Evolutionary conservation across 768 basidiomycete genomes (phyloP).

Genomic region (Imleria badia): DNA sequence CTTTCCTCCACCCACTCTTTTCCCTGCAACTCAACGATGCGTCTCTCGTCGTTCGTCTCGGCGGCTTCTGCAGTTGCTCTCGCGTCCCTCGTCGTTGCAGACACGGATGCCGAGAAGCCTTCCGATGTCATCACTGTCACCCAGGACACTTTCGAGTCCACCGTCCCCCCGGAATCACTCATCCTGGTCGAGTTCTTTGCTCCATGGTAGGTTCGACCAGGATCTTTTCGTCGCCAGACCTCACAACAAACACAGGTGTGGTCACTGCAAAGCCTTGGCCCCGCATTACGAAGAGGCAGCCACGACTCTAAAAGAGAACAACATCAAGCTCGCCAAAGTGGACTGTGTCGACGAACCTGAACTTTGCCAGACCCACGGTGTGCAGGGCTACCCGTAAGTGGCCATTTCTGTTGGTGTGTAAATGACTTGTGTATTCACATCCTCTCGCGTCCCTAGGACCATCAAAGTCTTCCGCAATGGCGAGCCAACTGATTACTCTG

Average conservation of each 20-base stretch:
- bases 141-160: constrained; percentile 61
- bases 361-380: constrained; percentile 83
- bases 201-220: constrained; percentile 55
- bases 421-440: background rate
- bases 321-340: constrained; percentile 92
- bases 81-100: constrained; percentile 53
- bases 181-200: constrained; percentile 96
- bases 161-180: constrained; percentile 64
- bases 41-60: constrained; percentile 51
- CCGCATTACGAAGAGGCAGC: constrained; percentile 95
- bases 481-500: constrained; percentile 73
- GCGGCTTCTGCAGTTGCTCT: constrained; percentile 54
- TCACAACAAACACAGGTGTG: constrained; percentile 59
- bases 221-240: background rate
- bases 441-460: constrained; percentile 42
- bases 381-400: constrained; percentile 92
- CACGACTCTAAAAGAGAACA: constrained; percentile 84
- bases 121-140: constrained; percentile 86
- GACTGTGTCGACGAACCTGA: constrained; percentile 96
- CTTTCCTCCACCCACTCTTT: constrained; percentile 6
- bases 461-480: constrained; percentile 92
- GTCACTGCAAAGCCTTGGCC: constrained; percentile 94
- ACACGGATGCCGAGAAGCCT: constrained; percentile 32
- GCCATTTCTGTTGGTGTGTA: background rate
- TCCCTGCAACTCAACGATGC: constrained; percentile 50